Evolutionary conservation across 2,329 filamentous ascomycete species (phyloP).

Genomic region (Pezizomycotina sp.): DNA sequence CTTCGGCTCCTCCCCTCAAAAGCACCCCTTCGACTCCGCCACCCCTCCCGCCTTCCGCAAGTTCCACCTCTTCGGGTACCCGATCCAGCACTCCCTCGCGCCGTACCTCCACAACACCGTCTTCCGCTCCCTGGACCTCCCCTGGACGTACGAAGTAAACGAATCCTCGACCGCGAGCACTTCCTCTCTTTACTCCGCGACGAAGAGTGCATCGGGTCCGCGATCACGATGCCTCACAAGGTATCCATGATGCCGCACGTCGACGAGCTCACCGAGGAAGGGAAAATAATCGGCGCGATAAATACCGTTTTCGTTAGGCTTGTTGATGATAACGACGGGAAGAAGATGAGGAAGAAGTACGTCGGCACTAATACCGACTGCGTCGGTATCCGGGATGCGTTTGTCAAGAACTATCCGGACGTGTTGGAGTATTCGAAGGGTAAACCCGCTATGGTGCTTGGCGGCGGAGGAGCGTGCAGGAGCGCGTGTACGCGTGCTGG

Average conservation of each 20-base stretch:
- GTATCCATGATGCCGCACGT: slow-evolving; percentile 57
- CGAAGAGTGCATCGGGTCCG: slow-evolving; percentile 36
- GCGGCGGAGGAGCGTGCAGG: slow-evolving; percentile 62
- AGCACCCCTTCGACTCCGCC: slow-evolving; percentile 2
- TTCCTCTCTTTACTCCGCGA: slow-evolving; percentile 10
- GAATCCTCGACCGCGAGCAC: slow-evolving; percentile 8
- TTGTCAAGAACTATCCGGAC: slow-evolving; percentile 38
- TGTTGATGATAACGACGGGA: too few species aligned
- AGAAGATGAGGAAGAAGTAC: slow-evolving; percentile 37
- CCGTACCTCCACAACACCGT: slow-evolving; percentile 40
- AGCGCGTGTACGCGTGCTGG: slow-evolving; percentile 57
- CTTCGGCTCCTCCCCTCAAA: slow-evolving; percentile 9
- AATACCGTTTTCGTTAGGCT: slow-evolving; percentile 58
- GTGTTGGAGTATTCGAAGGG: slow-evolving; percentile 29
- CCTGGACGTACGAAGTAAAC: slow-evolving; percentile 15
- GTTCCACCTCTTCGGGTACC: slow-evolving; percentile 38
- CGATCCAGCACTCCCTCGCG: slow-evolving; percentile 40
- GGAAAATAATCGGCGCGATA: slow-evolving; percentile 55
- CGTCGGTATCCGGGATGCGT: slow-evolving; percentile 58
- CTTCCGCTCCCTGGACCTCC: slow-evolving; percentile 36
- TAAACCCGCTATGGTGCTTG: slow-evolving; percentile 54
- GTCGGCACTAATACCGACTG: slow-evolving; percentile 72
- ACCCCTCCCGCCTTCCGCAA: slow-evolving; percentile 5
- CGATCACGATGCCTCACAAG: slow-evolving; percentile 75
- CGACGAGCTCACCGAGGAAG: slow-evolving; percentile 57